Evolutionary conservation across 1,139 yeast genomes (phyloP).

Genomic region (Ogataea hybrid): DNA sequence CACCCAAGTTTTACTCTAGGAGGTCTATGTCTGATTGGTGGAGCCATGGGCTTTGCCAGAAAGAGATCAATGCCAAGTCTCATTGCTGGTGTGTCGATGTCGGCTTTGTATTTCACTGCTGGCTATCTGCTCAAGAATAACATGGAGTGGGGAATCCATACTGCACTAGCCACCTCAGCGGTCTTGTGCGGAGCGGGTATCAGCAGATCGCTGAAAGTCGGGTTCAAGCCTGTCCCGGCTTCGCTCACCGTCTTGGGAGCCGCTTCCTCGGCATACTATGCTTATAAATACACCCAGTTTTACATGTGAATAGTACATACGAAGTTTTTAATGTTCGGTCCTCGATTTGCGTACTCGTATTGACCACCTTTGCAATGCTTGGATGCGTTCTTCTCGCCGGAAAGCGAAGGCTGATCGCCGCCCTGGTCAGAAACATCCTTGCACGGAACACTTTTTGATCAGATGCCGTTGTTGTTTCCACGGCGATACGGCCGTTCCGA

Average conservation of each 20-base stretch:
- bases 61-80: constrained; percentile 80
- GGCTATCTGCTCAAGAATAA: constrained; percentile 75
- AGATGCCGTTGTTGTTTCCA: constrained; percentile 18
- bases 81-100: constrained; percentile 70
- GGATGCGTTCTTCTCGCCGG: no score
- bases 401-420: neutral
- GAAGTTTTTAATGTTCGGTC: neutral
- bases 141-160: constrained; percentile 76
- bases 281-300: constrained; percentile 25
- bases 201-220: constrained; percentile 41
- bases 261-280: constrained; percentile 65
- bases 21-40: constrained; percentile 30
- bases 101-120: constrained; percentile 69
- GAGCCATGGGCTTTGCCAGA: constrained; percentile 38
- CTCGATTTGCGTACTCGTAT: neutral
- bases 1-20: constrained; percentile 27
- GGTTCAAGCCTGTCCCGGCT: constrained; percentile 71
- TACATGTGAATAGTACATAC: constrained; percentile 9
- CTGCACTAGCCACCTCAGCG: constrained; percentile 72
- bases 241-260: constrained; percentile 64
- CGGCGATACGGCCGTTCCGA: constrained; percentile 22
- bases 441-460: neutral
- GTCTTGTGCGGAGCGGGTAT: constrained; percentile 67
- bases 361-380: no score
- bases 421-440: constrained; percentile 38